Conservation (phyloP, 2,329 filamentous ascomycete genomes). For the Calonectria hawksworthii region DNA sequence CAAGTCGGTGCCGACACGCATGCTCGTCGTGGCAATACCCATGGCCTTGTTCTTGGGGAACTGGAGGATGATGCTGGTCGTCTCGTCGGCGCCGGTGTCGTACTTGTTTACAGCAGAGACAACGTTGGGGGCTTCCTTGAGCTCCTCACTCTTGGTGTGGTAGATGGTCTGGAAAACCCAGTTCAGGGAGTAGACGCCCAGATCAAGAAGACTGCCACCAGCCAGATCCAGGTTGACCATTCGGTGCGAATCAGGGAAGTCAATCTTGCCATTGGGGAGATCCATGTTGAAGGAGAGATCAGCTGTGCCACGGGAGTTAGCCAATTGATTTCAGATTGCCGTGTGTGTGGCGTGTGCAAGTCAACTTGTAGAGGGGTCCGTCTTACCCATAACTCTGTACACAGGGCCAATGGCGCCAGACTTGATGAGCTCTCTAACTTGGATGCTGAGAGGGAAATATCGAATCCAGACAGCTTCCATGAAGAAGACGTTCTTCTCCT, state of each 20-base stretch:
- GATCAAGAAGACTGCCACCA: conserved; percentile 85
- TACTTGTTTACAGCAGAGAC: conserved; percentile 80
- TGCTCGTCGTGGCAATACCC: conserved; percentile 77
- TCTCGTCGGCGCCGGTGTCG: conserved; percentile 81
- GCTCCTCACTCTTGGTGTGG: conserved; percentile 78
- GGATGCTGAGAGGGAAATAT: conserved; percentile 87
- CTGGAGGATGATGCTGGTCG: conserved; percentile 81
- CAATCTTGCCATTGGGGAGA: conserved; percentile 68
- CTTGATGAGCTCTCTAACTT: conserved; percentile 75
- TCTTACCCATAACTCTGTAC: conserved; percentile 69
- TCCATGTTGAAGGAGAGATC: conserved; percentile 74
- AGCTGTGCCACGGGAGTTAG: conserved; percentile 52
- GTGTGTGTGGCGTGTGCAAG: not conserved
- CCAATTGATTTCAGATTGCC: not conserved
- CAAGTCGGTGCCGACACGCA: conserved; percentile 74
- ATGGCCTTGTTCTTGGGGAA: conserved; percentile 80
- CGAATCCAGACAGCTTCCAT: conserved; percentile 95
- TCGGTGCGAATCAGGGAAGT: conserved; percentile 74
- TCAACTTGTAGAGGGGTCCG: not conserved
- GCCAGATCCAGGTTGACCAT: conserved; percentile 88
- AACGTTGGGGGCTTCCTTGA: conserved; percentile 78
- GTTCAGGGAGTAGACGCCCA: conserved; percentile 90
- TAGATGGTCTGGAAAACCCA: conserved; percentile 94
- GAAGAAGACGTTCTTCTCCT: conserved; percentile 79
- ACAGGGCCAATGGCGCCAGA: conserved; percentile 71